These are phyloP conservation scores for Trichothecium sympodiale DNA, from an alignment of 2,329 filamentous ascomycete species.

Conservation along the genomic window DNA sequence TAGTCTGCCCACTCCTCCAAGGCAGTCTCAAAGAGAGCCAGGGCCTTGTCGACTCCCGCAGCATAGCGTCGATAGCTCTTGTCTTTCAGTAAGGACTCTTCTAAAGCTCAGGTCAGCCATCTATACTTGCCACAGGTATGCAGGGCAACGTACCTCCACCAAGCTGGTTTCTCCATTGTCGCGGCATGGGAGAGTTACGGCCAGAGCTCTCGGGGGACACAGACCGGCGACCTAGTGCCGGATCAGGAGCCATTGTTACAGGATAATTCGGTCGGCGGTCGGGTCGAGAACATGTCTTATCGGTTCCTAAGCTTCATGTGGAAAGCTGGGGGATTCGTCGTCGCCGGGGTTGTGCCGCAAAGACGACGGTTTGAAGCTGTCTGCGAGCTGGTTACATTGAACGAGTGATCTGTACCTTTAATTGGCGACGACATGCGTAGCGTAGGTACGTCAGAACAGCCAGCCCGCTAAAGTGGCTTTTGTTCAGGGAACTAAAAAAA, in stretches of 20 bases:
- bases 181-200: conserved; percentile 62
- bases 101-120: conserved; percentile 19
- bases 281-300: conserved; percentile 11
- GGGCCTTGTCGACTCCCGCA: conserved; percentile 71
- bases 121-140: background rate
- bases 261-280: conserved; percentile 9
- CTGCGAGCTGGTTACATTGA: no score
- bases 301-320: background rate
- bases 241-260: conserved; percentile 53
- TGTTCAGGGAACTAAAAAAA: no score
- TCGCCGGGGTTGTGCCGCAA: no score
- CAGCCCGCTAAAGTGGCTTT: no score
- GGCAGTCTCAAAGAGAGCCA: conserved; percentile 83
- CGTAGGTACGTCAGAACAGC: no score
- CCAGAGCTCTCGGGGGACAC: conserved; percentile 76
- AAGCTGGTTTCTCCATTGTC: conserved; percentile 67
- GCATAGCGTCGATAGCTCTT: conserved; percentile 81
- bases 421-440: no score
- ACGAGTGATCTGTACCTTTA: no score
- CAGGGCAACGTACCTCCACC: conserved; percentile 54
- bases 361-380: no score
- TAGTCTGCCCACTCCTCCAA: conserved; percentile 99
- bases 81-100: conserved; percentile 48
- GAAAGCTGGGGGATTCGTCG: no score
- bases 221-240: conserved; percentile 42